Evolutionary conservation across 768 basidiomycete genomes (phyloP).

Genomic region (Macrolepiota dolichaula): DNA sequence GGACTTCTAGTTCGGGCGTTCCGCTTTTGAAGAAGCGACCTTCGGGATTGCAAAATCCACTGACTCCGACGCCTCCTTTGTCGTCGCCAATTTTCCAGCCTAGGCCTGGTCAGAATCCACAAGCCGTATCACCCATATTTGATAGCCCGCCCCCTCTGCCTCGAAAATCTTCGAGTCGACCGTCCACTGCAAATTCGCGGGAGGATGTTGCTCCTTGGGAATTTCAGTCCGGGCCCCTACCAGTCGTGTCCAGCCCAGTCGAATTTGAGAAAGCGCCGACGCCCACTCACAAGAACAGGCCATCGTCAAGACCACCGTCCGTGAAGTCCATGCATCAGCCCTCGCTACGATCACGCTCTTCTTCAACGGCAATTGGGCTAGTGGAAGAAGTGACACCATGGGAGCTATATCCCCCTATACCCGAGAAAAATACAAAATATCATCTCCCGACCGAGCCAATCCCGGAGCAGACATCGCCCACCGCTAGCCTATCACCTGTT

Average conservation of each 20-base stretch:
- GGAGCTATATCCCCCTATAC: constrained; percentile 27
- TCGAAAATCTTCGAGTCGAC: constrained; percentile 16
- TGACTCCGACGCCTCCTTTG: constrained; percentile 5
- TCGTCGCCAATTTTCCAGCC: constrained; percentile 18
- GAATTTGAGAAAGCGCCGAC: constrained; percentile 6
- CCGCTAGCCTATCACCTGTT: constrained; percentile 1
- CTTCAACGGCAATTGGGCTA: constrained; percentile 22
- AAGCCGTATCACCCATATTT: constrained; percentile 9
- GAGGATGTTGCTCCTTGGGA: constrained; percentile 16
- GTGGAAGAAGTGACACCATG: constrained; percentile 30
- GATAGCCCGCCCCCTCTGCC: constrained; percentile 8
- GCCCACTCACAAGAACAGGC: constrained; percentile 15
- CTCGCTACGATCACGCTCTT: constrained; percentile 15
- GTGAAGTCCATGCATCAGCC: constrained; percentile 8
- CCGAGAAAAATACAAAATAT: constrained; percentile 9
- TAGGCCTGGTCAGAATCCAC: constrained; percentile 31
- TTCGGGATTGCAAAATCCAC: constrained; percentile 20
- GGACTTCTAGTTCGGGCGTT: neutral
- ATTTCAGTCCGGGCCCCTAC: constrained; percentile 7
- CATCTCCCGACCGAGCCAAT: neutral
- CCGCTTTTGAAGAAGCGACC: constrained; percentile 29
- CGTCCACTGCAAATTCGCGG: constrained; percentile 22
- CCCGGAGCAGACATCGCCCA: constrained; percentile 3
- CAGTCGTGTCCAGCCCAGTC: neutral
- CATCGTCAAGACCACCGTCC: constrained; percentile 11